Conservation (phyloP, 352 stramenopile genomes). For the Globisporangium polare region DNA sequence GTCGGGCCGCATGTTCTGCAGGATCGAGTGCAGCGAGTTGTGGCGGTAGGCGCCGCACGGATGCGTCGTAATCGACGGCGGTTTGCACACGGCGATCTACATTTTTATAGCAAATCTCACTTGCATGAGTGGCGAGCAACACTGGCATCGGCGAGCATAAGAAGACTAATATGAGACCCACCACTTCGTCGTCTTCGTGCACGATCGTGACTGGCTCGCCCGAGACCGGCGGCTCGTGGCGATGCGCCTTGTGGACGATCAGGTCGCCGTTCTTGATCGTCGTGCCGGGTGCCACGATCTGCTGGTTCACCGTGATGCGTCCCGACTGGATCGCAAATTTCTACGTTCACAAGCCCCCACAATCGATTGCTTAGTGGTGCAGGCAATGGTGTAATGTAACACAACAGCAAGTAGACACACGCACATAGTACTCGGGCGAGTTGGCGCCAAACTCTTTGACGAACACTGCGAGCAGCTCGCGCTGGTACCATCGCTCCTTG, state of each 20-base stretch:
- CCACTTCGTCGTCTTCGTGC: constrained; percentile 71
- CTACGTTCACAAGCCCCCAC: constrained; percentile 30
- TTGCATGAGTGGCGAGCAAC: background rate
- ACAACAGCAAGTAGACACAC: constrained; percentile 1
- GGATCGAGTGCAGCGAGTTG: constrained; percentile 91
- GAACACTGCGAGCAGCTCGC: constrained; percentile 92
- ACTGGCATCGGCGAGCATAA: background rate
- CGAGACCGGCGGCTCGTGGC: constrained; percentile 94
- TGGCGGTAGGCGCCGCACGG: constrained; percentile 93
- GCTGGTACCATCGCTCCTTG: constrained; percentile 93
- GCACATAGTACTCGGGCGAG: constrained; percentile 83
- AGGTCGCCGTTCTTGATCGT: constrained; percentile 92
- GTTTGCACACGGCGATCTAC: constrained; percentile 87
- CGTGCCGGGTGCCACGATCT: constrained; percentile 71
- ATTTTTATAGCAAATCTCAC: too few relatives aligned
- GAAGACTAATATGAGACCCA: constrained; percentile 18
- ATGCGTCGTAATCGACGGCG: constrained; percentile 92
- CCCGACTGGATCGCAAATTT: constrained; percentile 90
- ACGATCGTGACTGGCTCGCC: constrained; percentile 78
- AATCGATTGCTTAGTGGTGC: background rate
- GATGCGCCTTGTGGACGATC: constrained; percentile 93
- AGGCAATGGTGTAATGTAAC: background rate
- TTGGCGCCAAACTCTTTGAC: constrained; percentile 81
- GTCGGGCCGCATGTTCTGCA: constrained; percentile 66
- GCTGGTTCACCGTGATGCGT: constrained; percentile 91